Conservation (phyloP, 495 filamentous ascomycete genomes). For the Penicillium alfredii region DNA sequence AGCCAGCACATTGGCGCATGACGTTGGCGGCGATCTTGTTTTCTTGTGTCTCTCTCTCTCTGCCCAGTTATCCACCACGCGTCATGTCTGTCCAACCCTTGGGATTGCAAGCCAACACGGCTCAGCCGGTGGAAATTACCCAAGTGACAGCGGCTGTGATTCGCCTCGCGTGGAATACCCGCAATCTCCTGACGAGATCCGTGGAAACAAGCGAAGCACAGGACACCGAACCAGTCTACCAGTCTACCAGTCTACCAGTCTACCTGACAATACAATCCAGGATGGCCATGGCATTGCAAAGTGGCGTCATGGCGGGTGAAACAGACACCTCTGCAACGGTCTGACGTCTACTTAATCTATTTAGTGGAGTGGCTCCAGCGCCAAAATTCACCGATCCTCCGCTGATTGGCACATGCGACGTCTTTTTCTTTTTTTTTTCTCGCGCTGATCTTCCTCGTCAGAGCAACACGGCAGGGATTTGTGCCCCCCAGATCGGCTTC, state of each 20-base stretch:
- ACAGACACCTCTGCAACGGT: conserved; percentile 5
- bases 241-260: too few relatives aligned
- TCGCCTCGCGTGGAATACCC: not conserved
- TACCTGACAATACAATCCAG: too few relatives aligned
- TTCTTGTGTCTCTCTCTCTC: too few relatives aligned
- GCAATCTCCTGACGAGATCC: conserved; percentile 5
- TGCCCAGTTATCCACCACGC: conserved; percentile 1
- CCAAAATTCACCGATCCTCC: conserved; percentile 6
- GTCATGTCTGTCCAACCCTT: conserved; percentile 3
- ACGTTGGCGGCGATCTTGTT: conserved; percentile 22
- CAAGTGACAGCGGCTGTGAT: too few relatives aligned
- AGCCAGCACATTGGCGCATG: conserved; percentile 12
- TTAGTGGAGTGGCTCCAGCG: conserved; percentile 13
- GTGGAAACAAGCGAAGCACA: conserved; percentile 14
- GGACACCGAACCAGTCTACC: conserved; percentile 16
- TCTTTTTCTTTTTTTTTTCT: conserved; percentile 2
- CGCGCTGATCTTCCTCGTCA: too few relatives aligned
- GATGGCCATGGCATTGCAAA: too few relatives aligned
- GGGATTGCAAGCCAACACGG: too few relatives aligned
- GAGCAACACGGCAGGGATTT: too few relatives aligned
- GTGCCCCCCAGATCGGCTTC: not conserved
- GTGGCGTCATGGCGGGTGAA: not conserved
- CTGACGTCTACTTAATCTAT: conserved; percentile 25
- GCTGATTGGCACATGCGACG: conserved; percentile 13
- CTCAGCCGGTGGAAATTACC: too few relatives aligned